A percentile compares a stretch with the other conserved stretches of the same genome.
Conservation (phyloP, 148 eudicot genomes). For the Diospyros lotus region DNA sequence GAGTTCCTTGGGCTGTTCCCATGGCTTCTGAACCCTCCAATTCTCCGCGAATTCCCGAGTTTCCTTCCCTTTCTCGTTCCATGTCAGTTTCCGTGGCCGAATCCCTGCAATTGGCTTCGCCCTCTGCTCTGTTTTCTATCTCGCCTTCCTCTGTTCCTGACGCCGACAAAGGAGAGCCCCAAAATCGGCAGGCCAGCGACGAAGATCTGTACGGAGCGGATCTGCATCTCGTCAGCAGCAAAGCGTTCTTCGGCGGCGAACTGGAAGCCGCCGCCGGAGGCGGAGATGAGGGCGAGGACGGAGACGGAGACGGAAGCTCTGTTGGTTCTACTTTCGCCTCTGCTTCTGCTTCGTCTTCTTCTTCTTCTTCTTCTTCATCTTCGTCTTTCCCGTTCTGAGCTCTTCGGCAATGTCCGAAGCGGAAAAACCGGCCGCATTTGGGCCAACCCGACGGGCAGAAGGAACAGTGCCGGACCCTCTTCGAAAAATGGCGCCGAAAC, state of each 20-base stretch:
- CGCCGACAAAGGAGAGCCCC: conserved; percentile 32
- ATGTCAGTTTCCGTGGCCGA: conserved; percentile 18
- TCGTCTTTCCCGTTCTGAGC: background rate
- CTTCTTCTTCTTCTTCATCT: background rate
- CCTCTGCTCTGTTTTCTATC: conserved; percentile 9
- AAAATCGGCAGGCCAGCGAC: conserved; percentile 43
- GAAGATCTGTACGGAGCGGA: conserved; percentile 81
- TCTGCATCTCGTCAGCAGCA: conserved; percentile 65
- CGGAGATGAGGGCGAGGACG: too few relatives aligned
- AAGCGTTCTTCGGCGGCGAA: conserved; percentile 59
- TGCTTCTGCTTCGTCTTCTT: conserved; percentile 12
- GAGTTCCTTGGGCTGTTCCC: background rate
- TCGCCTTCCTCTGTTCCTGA: conserved; percentile 13
- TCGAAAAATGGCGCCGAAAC: conserved; percentile 11
- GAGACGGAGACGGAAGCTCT: background rate
- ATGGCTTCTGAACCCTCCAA: conserved; percentile 8
- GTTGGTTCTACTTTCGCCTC: background rate
- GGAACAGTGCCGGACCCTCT: conserved; percentile 9
- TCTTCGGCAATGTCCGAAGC: conserved; percentile 30
- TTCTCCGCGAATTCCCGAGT: conserved; percentile 10
- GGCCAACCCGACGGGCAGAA: conserved; percentile 14
- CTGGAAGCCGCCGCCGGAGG: background rate
- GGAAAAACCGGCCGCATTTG: conserved; percentile 40
- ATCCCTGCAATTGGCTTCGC: conserved; percentile 14
- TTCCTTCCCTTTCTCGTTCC: conserved; percentile 9